Percentiles rank a stretch among this genome's conserved stretches.
Evolutionary conservation across 352 stramenopile genomes (phyloP).

Genomic region (Albugo laibachii): DNA sequence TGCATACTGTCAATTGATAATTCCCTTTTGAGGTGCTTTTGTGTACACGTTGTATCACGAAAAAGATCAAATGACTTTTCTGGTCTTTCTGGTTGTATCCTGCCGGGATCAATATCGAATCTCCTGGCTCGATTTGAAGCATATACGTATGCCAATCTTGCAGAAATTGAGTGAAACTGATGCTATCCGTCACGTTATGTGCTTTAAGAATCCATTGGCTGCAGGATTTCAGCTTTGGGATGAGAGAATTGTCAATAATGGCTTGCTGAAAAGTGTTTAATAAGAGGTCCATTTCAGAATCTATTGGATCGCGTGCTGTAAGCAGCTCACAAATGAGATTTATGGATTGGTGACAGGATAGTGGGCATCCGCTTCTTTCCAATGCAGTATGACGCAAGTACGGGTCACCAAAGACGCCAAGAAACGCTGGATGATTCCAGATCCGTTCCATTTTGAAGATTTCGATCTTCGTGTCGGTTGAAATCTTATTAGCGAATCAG

Average conservation of each 20-base stretch:
- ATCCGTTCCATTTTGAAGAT: conserved; percentile 9
- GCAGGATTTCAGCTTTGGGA: conserved; percentile 34
- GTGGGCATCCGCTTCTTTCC: conserved; percentile 44
- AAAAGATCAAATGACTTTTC: conserved; percentile 59
- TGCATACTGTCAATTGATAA: conserved; percentile 77
- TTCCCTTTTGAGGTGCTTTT: conserved; percentile 20
- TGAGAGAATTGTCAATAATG: conserved; percentile 22
- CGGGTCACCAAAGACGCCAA: conserved; percentile 64
- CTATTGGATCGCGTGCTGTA: conserved; percentile 2
- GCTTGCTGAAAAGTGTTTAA: conserved; percentile 25
- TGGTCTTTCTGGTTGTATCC: conserved; percentile 49
- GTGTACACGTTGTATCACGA: conserved; percentile 29
- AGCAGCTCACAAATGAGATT: conserved; percentile 20
- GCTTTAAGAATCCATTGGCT: conserved; percentile 31
- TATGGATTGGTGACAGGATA: conserved; percentile 34
- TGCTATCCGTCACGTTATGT: conserved; percentile 31
- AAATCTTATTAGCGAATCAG: too few relatives aligned
- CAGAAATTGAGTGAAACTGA: conserved; percentile 43
- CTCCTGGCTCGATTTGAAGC: conserved; percentile 13
- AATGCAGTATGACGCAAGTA: conserved; percentile 58
- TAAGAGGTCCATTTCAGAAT: conserved; percentile 25
- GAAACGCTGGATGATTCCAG: conserved; percentile 41
- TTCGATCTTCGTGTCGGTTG: too few relatives aligned
- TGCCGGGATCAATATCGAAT: conserved; percentile 43
- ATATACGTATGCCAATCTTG: conserved; percentile 48